Evolutionary conservation across 2,329 filamentous ascomycete species (phyloP).

Genomic region (Cordyceps fumosorosea): DNA sequence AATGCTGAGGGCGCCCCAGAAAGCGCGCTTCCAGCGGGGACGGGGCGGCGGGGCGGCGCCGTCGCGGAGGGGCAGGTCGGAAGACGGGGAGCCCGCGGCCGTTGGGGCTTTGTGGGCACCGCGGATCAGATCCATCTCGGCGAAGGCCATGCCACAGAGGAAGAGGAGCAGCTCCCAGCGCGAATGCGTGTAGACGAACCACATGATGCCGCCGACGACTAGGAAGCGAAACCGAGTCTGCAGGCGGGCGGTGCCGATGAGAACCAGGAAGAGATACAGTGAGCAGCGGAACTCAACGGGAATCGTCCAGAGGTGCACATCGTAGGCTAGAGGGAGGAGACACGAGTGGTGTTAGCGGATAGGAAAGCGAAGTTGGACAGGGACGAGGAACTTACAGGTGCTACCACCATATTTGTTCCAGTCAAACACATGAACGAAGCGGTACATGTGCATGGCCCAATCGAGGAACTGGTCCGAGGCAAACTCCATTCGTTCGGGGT

Average conservation of each 20-base stretch:
- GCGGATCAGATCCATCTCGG: conserved; percentile 47
- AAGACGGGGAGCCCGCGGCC: conserved; percentile 12
- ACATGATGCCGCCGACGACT: conserved; percentile 34
- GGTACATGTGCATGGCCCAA: conserved; percentile 42
- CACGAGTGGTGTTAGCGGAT: conserved; percentile 18
- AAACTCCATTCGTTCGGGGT: conserved; percentile 34
- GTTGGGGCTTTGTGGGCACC: conserved; percentile 34
- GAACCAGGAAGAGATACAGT: conserved; percentile 48
- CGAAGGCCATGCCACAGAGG: conserved; percentile 46
- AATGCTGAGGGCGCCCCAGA: conserved; percentile 39
- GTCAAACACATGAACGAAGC: conserved; percentile 44
- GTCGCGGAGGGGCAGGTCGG: conserved; percentile 20
- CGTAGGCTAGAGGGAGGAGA: conserved; percentile 31
- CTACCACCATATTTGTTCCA: conserved; percentile 43
- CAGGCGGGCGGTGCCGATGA: conserved; percentile 44
- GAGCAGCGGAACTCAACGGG: conserved; percentile 54
- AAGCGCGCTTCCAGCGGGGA: conserved; percentile 16
- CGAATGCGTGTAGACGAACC: conserved; percentile 40
- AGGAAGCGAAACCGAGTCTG: conserved; percentile 35
- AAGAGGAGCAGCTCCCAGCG: conserved; percentile 53
- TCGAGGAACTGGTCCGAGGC: conserved; percentile 35
- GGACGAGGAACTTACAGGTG: conserved; percentile 28
- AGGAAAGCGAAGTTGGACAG: conserved; percentile 15
- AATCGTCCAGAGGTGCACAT: conserved; percentile 57
- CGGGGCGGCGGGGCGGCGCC: conserved; percentile 10